Base-by-base conservation (phyloP, 1,284 basidiomycete species). In the Agroathelia rolfsii region DNA sequence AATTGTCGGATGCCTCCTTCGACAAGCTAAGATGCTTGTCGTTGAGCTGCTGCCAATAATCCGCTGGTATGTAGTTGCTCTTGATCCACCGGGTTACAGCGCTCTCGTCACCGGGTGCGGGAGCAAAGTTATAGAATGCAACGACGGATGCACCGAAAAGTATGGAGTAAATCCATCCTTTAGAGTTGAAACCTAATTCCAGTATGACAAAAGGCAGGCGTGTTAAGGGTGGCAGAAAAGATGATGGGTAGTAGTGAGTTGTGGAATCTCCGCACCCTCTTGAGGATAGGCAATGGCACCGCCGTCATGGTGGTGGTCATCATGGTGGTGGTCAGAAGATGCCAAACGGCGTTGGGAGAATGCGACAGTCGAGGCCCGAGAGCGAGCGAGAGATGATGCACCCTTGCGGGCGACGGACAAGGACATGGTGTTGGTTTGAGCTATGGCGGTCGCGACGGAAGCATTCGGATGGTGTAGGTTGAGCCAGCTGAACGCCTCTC, bases 111-210 rank as follows among this genome's bases (percentile, higher is more conserved):
- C 57, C 57, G 4, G 69, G 64, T 35, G 63, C 58, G 1, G 81
- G 81, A 3, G 76, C 73, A 47, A 64, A 76, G 52, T 80, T 80
- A 59, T 77, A 77, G 39, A 68, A 68, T 26, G 55, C 61, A 11
- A 62, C 56, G 19, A 74, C 37, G 12, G 66, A 62, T 72, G 24
- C 72, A 58, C 81, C 79, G 83, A 43, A 74, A 66, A 16, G 72
- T 58, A 15, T n/a, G 67, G 69, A 18, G 56, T 55, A 49, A 83
- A 82, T 19, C 66, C 81, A 64, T 44, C 34, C n/a, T n/a, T n/a
- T 48, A 14, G 24, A 17, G 31, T 11, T 11, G 13, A 24, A 21
- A 38, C n/a, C 14, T 19, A 11, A 24, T 34, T 38, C 32, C 33
- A 36, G 32, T 38, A 34, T 22, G 36, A 27, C 24, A 17, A 18